Evolutionary conservation across 345 rosid genomes (phyloP).

Genomic region (Linum trigynum): DNA sequence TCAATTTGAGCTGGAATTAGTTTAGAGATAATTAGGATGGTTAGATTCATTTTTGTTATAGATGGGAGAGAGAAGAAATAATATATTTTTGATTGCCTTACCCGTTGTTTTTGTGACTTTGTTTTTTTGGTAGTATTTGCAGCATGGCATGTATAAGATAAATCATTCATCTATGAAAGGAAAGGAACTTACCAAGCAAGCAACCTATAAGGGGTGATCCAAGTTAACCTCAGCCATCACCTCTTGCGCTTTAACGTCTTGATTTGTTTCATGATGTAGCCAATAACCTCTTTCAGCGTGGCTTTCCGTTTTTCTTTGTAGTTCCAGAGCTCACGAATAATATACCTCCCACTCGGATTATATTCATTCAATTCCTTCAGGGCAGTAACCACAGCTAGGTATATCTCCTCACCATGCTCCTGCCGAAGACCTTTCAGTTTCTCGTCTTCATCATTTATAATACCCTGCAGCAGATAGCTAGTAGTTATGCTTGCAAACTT

Average conservation of each 20-base stretch:
- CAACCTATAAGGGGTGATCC: no score
- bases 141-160: no score
- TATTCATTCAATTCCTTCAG: constrained; percentile 62
- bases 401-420: constrained; percentile 59
- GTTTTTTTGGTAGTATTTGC: no score
- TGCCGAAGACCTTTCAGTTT: constrained; percentile 32
- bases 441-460: constrained; percentile 63
- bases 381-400: constrained; percentile 47
- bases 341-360: constrained; percentile 68
- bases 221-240: constrained; percentile 1
- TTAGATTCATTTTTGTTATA: no score
- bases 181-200: no score
- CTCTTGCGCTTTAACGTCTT: constrained; percentile 42
- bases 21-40: no score
- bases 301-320: constrained; percentile 59
- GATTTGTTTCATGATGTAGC: constrained; percentile 29
- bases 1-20: no score
- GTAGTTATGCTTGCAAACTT: background rate
- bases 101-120: no score
- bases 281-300: constrained; percentile 69
- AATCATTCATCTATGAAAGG: no score
- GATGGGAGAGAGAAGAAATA: no score
- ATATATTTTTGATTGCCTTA: no score
- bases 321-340: constrained; percentile 54
- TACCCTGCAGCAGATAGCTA: constrained; percentile 36